Base-by-base conservation (phyloP, 2,329 filamentous ascomycete species). In the Calonectria ilicicola region DNA sequence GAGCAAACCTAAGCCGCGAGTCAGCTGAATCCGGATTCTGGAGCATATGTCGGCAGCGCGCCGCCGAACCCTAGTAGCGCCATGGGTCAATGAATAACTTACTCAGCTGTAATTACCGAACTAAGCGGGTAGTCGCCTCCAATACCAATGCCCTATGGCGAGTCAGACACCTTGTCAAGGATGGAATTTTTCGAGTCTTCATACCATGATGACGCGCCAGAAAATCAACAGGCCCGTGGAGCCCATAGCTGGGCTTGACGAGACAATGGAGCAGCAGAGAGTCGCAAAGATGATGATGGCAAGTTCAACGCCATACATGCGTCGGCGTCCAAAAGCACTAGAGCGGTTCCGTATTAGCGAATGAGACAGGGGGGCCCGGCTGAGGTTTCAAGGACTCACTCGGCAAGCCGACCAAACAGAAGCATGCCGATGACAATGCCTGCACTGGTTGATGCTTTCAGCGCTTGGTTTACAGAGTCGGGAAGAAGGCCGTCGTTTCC, bases 111-210 rank as follows among this genome's bases (percentile, higher is more conserved):
- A 76, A 96, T 96, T 66, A 97, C 93, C 0, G 93, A 93, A 56
- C 91, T 93, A 8, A 97, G 86, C 2, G 95, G 95, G 82, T 97
- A 97, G 80, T 97, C 94, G 73, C 94, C 94, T 76, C 94, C 94
- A 64, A 95, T 94, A 35, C 93, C 93, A 72, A 95, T 88, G 42
- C 93, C 93, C 85, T 87, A 3, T 19, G 15, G 38, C 26, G 58
- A 53, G 70, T 80, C 56, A 80, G 72, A 66, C 69, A 62, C 15
- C 32, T 10, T 42, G 56, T 29, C 4, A 35, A 49, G 56, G 15
- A 21, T 44, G 26, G 6, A 67, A 44, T 17, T 60, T 40, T 60
- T 23, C 35, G 32, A 12, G 35, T 23, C 29, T n/a, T 70, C 83
- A 79, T 83, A 88, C 87, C 93, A 95, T 94, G 67, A 95, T 85